phyloP scores from a whole-genome alignment of 2,329 filamentous ascomycete genomes.

The Alternaria brassicicola region DNA sequence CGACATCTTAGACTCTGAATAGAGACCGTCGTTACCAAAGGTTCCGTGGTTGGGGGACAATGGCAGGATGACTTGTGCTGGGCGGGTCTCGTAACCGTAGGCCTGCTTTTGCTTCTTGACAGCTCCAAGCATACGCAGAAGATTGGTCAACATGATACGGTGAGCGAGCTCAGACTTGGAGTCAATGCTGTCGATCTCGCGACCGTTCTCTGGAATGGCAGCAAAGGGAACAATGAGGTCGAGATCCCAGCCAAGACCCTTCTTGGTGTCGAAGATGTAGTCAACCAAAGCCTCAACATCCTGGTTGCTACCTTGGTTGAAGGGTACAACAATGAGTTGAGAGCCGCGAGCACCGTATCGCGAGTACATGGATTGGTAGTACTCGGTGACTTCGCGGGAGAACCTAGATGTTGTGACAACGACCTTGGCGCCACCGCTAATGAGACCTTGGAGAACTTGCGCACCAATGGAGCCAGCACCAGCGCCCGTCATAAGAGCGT shows the following conservation, averaged over 20 bases:
- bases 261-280: constrained; percentile 97
- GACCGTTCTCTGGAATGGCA: constrained; percentile 95
- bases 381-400: constrained; percentile 96
- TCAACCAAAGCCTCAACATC: constrained; percentile 92
- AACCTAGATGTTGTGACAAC: constrained; percentile 96
- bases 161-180: constrained; percentile 98
- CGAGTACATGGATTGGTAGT: constrained; percentile 98
- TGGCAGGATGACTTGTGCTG: constrained; percentile 93
- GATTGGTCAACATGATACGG: constrained; percentile 98
- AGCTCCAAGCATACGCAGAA: constrained; percentile 85
- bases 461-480: constrained; percentile 97
- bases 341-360: constrained; percentile 92
- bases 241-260: constrained; percentile 95
- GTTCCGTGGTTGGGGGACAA: constrained; percentile 98
- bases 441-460: constrained; percentile 92
- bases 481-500: constrained; percentile 97
- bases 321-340: constrained; percentile 95
- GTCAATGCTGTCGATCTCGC: constrained; percentile 95
- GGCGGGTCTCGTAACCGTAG: constrained; percentile 89
- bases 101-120: constrained; percentile 91
- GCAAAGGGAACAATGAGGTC: constrained; percentile 96
- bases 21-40: constrained; percentile 96
- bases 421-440: constrained; percentile 96
- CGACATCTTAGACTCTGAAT: constrained; percentile 96
- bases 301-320: constrained; percentile 99